Evolutionary conservation across 2,329 filamentous ascomycete species (phyloP).

Genomic region (Fusarium sp.): DNA sequence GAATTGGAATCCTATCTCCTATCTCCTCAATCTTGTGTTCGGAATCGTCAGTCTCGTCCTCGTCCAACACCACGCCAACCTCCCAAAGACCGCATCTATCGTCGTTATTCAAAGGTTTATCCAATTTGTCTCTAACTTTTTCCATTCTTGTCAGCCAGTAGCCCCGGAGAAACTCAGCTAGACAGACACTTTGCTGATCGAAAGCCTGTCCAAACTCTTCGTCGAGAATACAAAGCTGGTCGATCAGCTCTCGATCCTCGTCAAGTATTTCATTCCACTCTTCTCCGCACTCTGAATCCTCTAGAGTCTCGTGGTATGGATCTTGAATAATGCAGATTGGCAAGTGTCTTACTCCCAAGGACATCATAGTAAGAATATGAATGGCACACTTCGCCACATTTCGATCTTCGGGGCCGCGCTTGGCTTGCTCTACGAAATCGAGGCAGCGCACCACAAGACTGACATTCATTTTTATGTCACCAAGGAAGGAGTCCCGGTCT

Average conservation of each 20-base stretch:
- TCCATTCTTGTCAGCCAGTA: not conserved
- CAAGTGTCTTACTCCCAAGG: not conserved
- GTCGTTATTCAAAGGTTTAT: fast-evolving
- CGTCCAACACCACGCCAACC: fast-evolving
- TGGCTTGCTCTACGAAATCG: fast-evolving
- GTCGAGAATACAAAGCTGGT: not conserved
- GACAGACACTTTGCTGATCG: fast-evolving
- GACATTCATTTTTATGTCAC: not conserved
- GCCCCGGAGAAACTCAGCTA: fast-evolving
- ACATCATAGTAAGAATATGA: not conserved
- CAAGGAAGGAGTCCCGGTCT: fast-evolving
- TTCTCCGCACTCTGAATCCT: not conserved
- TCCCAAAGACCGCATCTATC: fast-evolving
- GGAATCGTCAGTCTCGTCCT: fast-evolving
- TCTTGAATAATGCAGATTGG: not conserved
- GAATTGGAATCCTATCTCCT: not conserved
- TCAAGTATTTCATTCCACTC: not conserved
- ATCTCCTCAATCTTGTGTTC: fast-evolving
- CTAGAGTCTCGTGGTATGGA: fast-evolving
- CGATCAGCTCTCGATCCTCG: not conserved
- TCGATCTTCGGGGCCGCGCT: fast-evolving
- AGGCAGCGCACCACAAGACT: not conserved
- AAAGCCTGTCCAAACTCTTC: not conserved
- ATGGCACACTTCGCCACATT: not conserved
- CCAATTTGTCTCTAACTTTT: fast-evolving